A percentile compares a stretch with the other conserved stretches of the same genome.
These are phyloP conservation scores for Syzygium malaccense DNA, from an alignment of 441 rosid species.

Conservation along the genomic window DNA sequence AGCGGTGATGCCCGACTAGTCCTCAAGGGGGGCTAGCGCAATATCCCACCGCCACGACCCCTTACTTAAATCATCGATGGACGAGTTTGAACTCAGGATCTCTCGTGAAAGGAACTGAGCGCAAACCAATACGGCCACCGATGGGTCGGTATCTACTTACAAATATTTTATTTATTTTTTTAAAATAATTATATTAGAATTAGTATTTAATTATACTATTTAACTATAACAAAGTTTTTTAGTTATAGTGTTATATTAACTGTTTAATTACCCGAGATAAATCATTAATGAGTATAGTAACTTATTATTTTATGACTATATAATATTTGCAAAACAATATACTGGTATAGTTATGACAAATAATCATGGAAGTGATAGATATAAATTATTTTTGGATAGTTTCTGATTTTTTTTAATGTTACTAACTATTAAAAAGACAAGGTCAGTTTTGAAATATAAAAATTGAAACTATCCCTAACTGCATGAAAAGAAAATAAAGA, in stretches of 20 bases:
- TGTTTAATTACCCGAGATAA: background rate
- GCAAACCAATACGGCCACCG: too few species aligned
- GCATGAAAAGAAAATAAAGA: background rate
- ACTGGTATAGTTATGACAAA: background rate
- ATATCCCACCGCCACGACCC: too few species aligned
- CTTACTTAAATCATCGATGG: too few species aligned
- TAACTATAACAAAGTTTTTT: background rate
- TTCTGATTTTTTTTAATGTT: background rate
- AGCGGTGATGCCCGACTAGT: too few species aligned
- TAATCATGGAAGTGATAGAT: background rate
- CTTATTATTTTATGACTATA: background rate
- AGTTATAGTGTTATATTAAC: background rate
- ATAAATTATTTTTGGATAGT: background rate
- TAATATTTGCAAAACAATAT: background rate
- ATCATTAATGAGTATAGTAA: background rate
- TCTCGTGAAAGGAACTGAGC: too few species aligned
- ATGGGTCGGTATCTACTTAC: too few species aligned
- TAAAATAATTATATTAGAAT: background rate
- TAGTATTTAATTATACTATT: background rate
- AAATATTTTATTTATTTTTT: background rate
- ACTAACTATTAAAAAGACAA: background rate
- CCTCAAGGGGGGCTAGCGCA: too few species aligned
- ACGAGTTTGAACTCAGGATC: too few species aligned
- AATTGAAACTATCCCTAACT: background rate
- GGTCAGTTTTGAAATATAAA: background rate